Evolutionary conservation across 164 flowering plant species (phyloP).

Genomic region (Magnolia changhungtana): DNA sequence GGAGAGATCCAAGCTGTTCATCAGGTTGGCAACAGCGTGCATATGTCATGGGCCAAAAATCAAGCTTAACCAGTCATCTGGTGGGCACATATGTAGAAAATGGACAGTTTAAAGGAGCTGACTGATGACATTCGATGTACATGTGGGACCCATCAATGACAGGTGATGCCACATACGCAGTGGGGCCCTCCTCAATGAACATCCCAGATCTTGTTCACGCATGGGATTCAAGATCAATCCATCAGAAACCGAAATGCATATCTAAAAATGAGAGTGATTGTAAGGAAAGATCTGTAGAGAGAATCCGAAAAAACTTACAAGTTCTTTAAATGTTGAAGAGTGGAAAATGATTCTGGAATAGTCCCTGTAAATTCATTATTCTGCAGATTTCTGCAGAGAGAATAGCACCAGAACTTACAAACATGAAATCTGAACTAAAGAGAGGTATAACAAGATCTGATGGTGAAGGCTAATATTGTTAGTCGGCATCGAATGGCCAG

Average conservation of each 20-base stretch:
- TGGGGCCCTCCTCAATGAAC: background rate
- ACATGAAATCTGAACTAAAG: background rate
- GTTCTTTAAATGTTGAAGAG: constrained; percentile 33
- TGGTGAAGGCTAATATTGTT: background rate
- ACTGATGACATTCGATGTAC: background rate
- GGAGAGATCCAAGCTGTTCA: background rate
- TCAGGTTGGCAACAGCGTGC: background rate
- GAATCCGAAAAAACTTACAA: constrained; percentile 35
- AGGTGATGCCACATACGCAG: background rate
- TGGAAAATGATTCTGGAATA: constrained; percentile 40
- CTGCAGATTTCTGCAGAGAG: constrained; percentile 47
- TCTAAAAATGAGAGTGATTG: background rate
- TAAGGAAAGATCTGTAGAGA: background rate
- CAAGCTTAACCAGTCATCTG: background rate
- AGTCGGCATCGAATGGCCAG: background rate
- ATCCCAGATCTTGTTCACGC: background rate
- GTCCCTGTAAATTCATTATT: constrained; percentile 52
- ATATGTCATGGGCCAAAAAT: background rate
- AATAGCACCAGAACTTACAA: constrained; percentile 2
- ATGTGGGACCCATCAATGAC: background rate
- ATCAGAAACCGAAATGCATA: background rate
- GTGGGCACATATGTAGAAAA: background rate
- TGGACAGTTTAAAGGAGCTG: too few species aligned
- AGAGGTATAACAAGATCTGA: background rate
- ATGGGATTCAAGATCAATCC: background rate